A percentile compares a stretch with the other conserved stretches of the same genome.
These are phyloP conservation scores for Pichia sp. DNA, from an alignment of 1,139 yeast species.

Conservation along the genomic window DNA sequence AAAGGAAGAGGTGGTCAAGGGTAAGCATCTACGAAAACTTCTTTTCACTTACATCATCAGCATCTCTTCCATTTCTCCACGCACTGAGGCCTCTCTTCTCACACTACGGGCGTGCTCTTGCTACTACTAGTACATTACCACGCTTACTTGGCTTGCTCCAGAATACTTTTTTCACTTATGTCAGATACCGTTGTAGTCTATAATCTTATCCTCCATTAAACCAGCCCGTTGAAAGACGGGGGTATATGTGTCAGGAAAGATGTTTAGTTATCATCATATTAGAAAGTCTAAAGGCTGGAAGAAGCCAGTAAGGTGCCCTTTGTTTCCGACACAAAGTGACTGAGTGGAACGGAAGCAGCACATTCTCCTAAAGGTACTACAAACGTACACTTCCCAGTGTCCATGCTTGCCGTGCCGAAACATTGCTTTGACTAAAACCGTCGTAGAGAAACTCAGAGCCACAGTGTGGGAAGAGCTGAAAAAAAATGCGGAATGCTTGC, in stretches of 20 bases:
- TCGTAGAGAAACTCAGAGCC: background rate
- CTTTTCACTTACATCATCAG: background rate
- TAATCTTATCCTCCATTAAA: constrained; percentile 34
- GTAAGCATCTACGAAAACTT: background rate
- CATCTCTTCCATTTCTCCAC: background rate
- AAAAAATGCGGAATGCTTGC: background rate
- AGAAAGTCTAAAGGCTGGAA: background rate
- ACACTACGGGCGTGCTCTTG: background rate
- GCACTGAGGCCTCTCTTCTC: background rate
- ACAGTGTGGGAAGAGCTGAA: background rate
- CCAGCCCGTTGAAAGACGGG: constrained; percentile 24
- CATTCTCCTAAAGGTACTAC: background rate
- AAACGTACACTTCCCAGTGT: background rate
- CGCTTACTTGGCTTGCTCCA: no score
- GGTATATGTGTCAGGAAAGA: constrained; percentile 22
- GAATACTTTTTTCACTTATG: constrained; percentile 10
- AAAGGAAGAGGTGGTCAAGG: background rate
- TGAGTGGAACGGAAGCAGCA: background rate
- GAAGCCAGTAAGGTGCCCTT: background rate
- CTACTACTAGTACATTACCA: no score
- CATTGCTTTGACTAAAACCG: no score
- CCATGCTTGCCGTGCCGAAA: background rate
- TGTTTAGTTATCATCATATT: constrained; percentile 15
- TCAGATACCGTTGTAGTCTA: constrained; percentile 99
- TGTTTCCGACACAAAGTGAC: background rate